Conservation (phyloP, 805 yeast species). For the Saccharomycopsis babjevae region DNA sequence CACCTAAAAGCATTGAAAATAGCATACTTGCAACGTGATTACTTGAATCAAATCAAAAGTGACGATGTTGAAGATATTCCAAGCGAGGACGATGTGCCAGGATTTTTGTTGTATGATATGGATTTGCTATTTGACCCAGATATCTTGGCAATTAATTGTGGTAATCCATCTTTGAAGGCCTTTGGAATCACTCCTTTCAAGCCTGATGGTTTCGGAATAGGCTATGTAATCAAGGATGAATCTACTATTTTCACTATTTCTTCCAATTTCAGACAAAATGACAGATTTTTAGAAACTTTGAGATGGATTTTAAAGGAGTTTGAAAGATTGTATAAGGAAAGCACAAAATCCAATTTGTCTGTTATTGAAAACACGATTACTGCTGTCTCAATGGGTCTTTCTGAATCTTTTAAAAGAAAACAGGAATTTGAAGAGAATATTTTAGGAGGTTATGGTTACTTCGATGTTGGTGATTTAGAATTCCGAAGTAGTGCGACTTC, state of each 20-base stretch:
- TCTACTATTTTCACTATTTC: slow-evolving; percentile 73
- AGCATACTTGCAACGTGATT: slow-evolving; percentile 39
- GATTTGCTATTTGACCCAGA: slow-evolving; percentile 30
- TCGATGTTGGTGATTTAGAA: slow-evolving; percentile 60
- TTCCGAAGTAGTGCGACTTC: slow-evolving; percentile 36
- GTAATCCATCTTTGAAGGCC: slow-evolving; percentile 76
- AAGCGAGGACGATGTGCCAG: slow-evolving; percentile 19
- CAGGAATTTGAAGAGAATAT: slow-evolving; percentile 18
- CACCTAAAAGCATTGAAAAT: slow-evolving; percentile 58
- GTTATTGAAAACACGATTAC: neutral
- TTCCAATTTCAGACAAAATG: slow-evolving; percentile 80
- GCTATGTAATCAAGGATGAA: slow-evolving; percentile 78
- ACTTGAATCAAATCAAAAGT: slow-evolving; percentile 33
- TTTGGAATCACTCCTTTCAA: slow-evolving; percentile 89
- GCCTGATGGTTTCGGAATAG: slow-evolving; percentile 86
- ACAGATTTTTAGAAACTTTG: slow-evolving; percentile 65
- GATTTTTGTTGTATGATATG: slow-evolving; percentile 22
- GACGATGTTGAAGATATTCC: slow-evolving; percentile 30
- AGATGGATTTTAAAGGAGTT: slow-evolving; percentile 58
- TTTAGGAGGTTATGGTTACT: slow-evolving; percentile 74
- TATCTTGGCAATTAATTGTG: slow-evolving; percentile 65
- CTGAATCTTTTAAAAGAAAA: slow-evolving; percentile 7
- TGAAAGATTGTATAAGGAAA: slow-evolving; percentile 31
- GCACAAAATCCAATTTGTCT: neutral
- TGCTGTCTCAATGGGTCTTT: slow-evolving; percentile 12